Percentiles rank a stretch among this genome's conserved stretches.
phyloP scores from a whole-genome alignment of 2,329 filamentous ascomycete genomes.

The Stachybotrys chartarum region DNA sequence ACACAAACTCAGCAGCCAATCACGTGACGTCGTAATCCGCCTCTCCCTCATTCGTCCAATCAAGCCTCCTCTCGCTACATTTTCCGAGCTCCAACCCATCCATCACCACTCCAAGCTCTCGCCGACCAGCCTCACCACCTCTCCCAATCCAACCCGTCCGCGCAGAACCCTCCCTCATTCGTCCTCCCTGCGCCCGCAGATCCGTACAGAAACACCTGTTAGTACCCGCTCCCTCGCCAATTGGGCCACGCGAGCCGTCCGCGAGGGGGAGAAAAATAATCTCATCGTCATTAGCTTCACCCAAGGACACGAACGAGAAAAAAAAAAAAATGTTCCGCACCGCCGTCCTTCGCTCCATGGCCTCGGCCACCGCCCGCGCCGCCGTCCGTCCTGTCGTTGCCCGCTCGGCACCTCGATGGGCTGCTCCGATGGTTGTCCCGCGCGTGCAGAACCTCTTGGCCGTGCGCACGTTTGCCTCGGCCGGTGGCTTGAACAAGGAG shows the following conservation, averaged over 20 bases:
- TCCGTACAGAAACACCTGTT: conserved; percentile 5
- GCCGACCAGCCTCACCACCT: too few species aligned
- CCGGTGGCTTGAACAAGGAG: conserved; percentile 66
- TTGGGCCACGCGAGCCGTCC: conserved; percentile 2
- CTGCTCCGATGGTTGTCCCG: conserved; percentile 50
- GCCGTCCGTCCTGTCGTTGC: conserved; percentile 41
- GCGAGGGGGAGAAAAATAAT: not conserved
- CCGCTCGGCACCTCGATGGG: conserved; percentile 54
- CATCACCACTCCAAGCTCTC: too few species aligned
- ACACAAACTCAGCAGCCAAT: too few species aligned
- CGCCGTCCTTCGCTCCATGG: conserved; percentile 72
- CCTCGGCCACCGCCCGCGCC: conserved; percentile 49
- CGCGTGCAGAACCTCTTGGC: conserved; percentile 57
- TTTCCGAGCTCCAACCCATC: too few species aligned
- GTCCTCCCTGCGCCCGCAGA: conserved; percentile 5
- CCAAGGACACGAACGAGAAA: too few species aligned
- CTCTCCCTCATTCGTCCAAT: too few species aligned
- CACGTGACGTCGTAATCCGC: too few species aligned
- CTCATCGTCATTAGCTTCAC: not conserved
- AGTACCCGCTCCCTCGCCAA: conserved; percentile 7
- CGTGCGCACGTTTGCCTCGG: conserved; percentile 81
- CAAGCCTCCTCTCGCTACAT: too few species aligned
- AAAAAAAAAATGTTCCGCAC: conserved; percentile 73
- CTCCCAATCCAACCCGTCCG: conserved; percentile 3
- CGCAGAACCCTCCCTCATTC: conserved; percentile 5